Percentiles rank a stretch among this genome's conserved stretches.
Conservation (phyloP, 2,329 filamentous ascomycete species). For the Raffaelea albimanens region DNA sequence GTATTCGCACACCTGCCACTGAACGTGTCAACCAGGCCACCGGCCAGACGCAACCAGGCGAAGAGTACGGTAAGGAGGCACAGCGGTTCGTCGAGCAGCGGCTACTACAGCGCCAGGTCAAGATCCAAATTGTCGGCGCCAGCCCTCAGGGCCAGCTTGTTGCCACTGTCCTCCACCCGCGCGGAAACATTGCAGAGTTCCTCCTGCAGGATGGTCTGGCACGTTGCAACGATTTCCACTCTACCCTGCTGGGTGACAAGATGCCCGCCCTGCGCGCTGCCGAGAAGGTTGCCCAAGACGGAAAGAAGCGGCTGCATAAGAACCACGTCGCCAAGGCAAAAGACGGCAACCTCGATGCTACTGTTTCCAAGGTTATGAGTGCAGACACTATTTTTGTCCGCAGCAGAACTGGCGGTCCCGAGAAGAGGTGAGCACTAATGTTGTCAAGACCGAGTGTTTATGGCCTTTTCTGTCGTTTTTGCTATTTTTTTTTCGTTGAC, state of each 20-base stretch:
- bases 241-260: slow-evolving; percentile 76
- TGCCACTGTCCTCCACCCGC: slow-evolving; percentile 75
- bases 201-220: slow-evolving; percentile 83
- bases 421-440: slow-evolving; percentile 51
- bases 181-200: slow-evolving; percentile 87
- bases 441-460: too few species aligned
- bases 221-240: slow-evolving; percentile 91
- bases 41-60: slow-evolving; percentile 71
- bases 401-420: slow-evolving; percentile 64
- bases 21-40: slow-evolving; percentile 72
- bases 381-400: slow-evolving; percentile 84
- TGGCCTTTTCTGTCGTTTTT: not conserved
- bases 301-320: slow-evolving; percentile 71
- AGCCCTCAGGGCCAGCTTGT: slow-evolving; percentile 91
- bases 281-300: slow-evolving; percentile 74
- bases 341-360: slow-evolving; percentile 63
- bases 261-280: slow-evolving; percentile 81
- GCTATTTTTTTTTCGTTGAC: not conserved
- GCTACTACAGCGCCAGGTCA: slow-evolving; percentile 76
- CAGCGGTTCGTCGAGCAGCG: slow-evolving; percentile 78
- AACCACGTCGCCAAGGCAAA: slow-evolving; percentile 64
- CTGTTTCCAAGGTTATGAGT: slow-evolving; percentile 75
- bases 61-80: slow-evolving; percentile 84
- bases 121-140: slow-evolving; percentile 73
- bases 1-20: slow-evolving; percentile 81